Percentiles rank a stretch among this genome's conserved stretches.
Conservation (phyloP, 73 alveolate species). For the Paramecium pentaurelia region DNA sequence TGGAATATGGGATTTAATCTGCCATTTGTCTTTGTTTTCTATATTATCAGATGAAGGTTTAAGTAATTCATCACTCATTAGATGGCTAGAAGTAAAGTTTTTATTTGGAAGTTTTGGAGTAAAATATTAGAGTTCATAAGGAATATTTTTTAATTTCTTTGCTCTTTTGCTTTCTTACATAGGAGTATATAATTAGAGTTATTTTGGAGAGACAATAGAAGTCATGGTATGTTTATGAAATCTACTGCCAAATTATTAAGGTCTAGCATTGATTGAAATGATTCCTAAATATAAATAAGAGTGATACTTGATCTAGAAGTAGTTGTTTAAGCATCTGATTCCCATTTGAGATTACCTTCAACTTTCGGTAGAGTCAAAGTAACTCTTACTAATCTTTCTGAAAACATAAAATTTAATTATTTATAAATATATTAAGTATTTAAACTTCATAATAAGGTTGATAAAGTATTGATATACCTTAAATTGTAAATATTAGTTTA, state of each 20-base stretch:
- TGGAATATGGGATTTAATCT: background rate
- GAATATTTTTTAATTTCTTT: background rate
- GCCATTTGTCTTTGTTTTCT: background rate
- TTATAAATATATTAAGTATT: background rate
- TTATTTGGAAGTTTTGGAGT: slow-evolving; percentile 6
- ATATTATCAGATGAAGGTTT: background rate
- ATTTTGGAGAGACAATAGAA: background rate
- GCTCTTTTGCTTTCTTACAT: background rate
- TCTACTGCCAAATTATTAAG: background rate
- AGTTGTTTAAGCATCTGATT: background rate
- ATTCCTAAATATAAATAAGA: background rate
- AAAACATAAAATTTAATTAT: background rate
- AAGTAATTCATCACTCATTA: background rate
- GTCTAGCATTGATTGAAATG: background rate
- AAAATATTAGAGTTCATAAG: background rate
- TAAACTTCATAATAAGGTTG: background rate
- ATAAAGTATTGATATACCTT: background rate
- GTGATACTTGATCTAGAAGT: background rate
- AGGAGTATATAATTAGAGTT: background rate
- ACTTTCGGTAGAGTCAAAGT: background rate
- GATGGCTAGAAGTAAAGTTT: background rate
- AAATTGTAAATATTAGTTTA: background rate
- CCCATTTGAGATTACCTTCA: background rate
- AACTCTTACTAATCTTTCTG: slow-evolving; percentile 13
- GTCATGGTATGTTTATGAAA: background rate